These are phyloP conservation scores for Oleoguttula mirabilis DNA, from an alignment of 495 filamentous ascomycete species.

Conservation along the genomic window DNA sequence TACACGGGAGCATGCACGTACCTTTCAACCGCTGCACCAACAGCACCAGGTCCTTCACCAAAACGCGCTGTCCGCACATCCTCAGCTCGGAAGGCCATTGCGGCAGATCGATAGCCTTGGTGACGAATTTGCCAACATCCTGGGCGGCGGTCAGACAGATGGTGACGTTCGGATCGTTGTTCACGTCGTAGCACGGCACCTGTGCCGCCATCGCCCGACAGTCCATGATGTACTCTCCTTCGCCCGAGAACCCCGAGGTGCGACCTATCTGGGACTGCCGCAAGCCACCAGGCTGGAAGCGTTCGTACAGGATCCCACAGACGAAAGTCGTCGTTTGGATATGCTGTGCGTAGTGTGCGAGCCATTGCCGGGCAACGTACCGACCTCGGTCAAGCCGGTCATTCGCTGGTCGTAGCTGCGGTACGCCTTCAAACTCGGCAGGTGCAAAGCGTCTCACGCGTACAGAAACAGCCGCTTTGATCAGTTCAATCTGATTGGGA, in stretches of 20 bases:
- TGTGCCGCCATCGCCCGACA: constrained; percentile 43
- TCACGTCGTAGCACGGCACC: constrained; percentile 40
- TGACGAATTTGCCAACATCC: constrained; percentile 56
- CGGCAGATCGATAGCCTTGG: constrained; percentile 45
- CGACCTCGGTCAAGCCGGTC: constrained; percentile 44
- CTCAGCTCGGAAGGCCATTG: constrained; percentile 55
- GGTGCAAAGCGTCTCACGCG: constrained; percentile 59
- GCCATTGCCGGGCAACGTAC: constrained; percentile 40
- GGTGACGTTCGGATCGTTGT: constrained; percentile 35
- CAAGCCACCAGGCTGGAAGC: constrained; percentile 55
- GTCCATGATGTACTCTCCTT: constrained; percentile 55
- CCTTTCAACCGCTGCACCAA: constrained; percentile 23
- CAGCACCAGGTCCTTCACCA: constrained; percentile 22
- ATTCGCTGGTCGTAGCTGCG: constrained; percentile 32
- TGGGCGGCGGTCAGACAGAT: constrained; percentile 55
- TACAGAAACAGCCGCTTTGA: constrained; percentile 53
- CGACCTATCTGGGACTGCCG: constrained; percentile 41
- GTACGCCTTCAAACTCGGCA: constrained; percentile 59
- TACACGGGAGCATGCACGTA: constrained; percentile 12
- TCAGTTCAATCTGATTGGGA: constrained; percentile 53
- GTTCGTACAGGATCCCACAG: constrained; percentile 66
- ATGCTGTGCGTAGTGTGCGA: constrained; percentile 40
- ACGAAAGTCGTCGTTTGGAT: constrained; percentile 57
- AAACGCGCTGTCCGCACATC: constrained; percentile 50
- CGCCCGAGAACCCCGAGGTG: constrained; percentile 35